Percentiles rank a stretch among this genome's conserved stretches.
These are phyloP conservation scores for Lyophyllum shimeji DNA, from an alignment of 768 basidiomycete genomes.

Conservation along the genomic window DNA sequence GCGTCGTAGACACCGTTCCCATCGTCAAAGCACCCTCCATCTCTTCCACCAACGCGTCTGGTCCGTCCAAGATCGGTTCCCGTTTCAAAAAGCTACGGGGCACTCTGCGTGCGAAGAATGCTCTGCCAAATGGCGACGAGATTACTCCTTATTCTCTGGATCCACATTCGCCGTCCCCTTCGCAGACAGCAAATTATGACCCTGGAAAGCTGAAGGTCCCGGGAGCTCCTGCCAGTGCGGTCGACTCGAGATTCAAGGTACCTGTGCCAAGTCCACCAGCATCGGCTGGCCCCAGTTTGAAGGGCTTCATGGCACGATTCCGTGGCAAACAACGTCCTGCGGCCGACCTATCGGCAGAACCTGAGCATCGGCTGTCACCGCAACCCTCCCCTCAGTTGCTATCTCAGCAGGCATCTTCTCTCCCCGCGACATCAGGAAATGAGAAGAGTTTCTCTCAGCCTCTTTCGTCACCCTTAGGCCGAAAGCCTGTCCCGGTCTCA, in stretches of 20 bases:
- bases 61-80: slow-evolving; percentile 62
- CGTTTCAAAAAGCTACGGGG: slow-evolving; percentile 74
- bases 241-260: slow-evolving; percentile 56
- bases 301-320: slow-evolving; percentile 81
- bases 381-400: slow-evolving; percentile 19
- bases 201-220: slow-evolving; percentile 35
- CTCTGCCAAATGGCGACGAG: slow-evolving; percentile 47
- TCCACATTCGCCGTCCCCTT: slow-evolving; percentile 33
- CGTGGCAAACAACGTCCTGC: slow-evolving; percentile 48
- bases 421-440: slow-evolving; percentile 29
- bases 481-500: slow-evolving; percentile 29
- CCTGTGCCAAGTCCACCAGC: slow-evolving; percentile 63
- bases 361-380: slow-evolving; percentile 28
- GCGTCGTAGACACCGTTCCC: slow-evolving; percentile 62
- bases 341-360: slow-evolving; percentile 29
- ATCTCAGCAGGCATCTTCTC: slow-evolving; percentile 17
- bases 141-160: slow-evolving; percentile 44
- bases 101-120: slow-evolving; percentile 55
- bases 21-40: slow-evolving; percentile 49
- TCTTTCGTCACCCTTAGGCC: slow-evolving; percentile 13
- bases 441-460: slow-evolving; percentile 30
- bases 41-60: slow-evolving; percentile 41
- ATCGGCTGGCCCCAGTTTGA: slow-evolving; percentile 70
- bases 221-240: slow-evolving; percentile 41
- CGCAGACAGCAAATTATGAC: slow-evolving; percentile 42